Base-by-base conservation (phyloP, 306 rosid genomes). In the Cyclanthera cordifolia region DNA sequence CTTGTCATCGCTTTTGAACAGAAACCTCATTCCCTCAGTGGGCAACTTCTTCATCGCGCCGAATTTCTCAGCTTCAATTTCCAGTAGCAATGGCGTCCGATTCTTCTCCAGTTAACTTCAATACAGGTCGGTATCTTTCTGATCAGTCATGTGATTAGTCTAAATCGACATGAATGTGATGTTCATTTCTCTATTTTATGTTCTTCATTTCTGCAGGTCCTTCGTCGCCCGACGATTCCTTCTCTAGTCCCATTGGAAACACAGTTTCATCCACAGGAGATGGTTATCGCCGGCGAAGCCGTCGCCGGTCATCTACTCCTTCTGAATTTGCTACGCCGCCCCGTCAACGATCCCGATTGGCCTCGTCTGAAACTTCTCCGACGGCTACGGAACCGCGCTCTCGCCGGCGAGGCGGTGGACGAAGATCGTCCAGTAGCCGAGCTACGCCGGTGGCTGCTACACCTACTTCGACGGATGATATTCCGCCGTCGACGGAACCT, bases 181-280 rank as follows among this genome's bases (percentile, higher is more conserved):
- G 21, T 66, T 65, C 4, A 24, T 20, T 46, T 54, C 57, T 53
- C 58, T 20, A 43, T 19, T 45, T 21, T 41, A 14, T 56, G 25
- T 74, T 32, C 10, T 52, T 30, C 46, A 4, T n/a, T 71, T 51
- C 1, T 34, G 21, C 80, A 91, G 97, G 86, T 15, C 87, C 95
- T 61, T 87, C 97, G 0, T 91, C 97, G 4, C 95, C 96, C 1
- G 92, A 87, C 25, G 95, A 89, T 73, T 85, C 86, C n/a, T 73
- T 72, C 24, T 89, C 97, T 17, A 91, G 96, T 64, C 96, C 96
- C n/a, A 81, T 91, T 61, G 92, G 84, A 53, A 91, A 88, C 84
- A 83, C 97, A 0, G 75, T 77, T 65, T 89, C 97, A 1, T 87
- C 88, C 19, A 86, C 97, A 0, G 87, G 82, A 0, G 85, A 78